These are phyloP conservation scores for Brassica hybrid DNA, from an alignment of 441 rosid genomes.

Conservation along the genomic window DNA sequence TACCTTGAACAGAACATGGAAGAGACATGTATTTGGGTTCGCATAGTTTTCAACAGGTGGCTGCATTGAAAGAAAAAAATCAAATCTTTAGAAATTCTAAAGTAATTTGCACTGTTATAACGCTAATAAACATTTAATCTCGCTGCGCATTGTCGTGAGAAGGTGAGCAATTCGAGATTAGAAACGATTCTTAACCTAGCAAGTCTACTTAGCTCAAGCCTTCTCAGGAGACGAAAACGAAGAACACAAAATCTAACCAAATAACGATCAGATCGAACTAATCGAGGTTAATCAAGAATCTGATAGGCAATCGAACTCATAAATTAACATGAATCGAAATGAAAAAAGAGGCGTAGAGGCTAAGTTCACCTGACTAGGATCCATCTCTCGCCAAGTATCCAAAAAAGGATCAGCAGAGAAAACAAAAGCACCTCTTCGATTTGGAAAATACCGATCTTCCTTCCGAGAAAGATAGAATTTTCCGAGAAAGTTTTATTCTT, in stretches of 20 bases:
- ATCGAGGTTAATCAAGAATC: not conserved
- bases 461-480: conserved; percentile 18
- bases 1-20: conserved; percentile 97
- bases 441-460: conserved; percentile 15
- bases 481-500: conserved; percentile 26
- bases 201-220: conserved; percentile 20
- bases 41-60: conserved; percentile 91
- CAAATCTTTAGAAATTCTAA: conserved; percentile 10
- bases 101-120: not conserved
- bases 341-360: conserved; percentile 4
- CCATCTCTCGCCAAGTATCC: conserved; percentile 39
- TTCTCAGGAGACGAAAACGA: conserved; percentile 1
- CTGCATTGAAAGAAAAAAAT: conserved; percentile 50
- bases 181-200: conserved; percentile 14
- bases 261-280: conserved; percentile 40
- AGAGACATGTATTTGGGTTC: conserved; percentile 92
- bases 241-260: conserved; percentile 21
- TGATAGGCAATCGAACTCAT: conserved; percentile 20
- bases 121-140: not conserved
- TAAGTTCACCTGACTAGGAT: conserved; percentile 49
- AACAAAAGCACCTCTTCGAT: conserved; percentile 6
- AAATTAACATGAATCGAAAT: conserved; percentile 14
- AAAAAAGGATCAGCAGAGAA: conserved; percentile 18
- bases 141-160: conserved; percentile 13
- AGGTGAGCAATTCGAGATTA: not conserved